Percentiles rank a stretch among this genome's conserved stretches.
These are phyloP conservation scores for Mycogone perniciosa DNA, from an alignment of 2,329 filamentous ascomycete species.

Conservation along the genomic window DNA sequence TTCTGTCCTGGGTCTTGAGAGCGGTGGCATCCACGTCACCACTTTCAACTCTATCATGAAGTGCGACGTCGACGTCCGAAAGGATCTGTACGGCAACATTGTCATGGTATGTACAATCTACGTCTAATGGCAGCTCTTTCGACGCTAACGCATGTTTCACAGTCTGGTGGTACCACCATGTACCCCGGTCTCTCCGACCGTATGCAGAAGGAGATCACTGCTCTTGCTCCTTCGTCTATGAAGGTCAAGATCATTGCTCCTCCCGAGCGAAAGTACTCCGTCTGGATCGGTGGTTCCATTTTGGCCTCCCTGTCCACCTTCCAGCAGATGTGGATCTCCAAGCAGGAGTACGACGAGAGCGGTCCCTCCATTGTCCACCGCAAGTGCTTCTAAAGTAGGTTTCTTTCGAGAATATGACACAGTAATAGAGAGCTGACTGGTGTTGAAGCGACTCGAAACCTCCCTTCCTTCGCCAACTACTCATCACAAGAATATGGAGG, in stretches of 20 bases:
- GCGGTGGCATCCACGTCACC: conserved; percentile 97
- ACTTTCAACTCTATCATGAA: conserved; percentile 99
- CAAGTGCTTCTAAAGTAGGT: conserved; percentile 98
- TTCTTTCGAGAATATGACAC: not conserved
- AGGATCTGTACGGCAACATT: conserved; percentile 99
- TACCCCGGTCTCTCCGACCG: conserved; percentile 99
- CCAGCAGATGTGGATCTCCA: conserved; percentile 99
- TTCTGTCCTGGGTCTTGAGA: conserved; percentile 95
- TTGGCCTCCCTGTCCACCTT: conserved; percentile 98
- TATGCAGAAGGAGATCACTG: conserved; percentile 99
- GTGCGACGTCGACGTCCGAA: conserved; percentile 99
- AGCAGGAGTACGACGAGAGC: conserved; percentile 99
- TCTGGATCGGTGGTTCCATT: conserved; percentile 99
- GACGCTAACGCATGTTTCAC: conserved; percentile 20
- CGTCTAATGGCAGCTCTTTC: not conserved
- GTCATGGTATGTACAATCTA: conserved; percentile 78
- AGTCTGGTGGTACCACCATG: conserved; percentile 99
- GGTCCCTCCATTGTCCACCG: conserved; percentile 98
- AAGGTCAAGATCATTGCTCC: conserved; percentile 99
- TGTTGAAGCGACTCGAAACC: conserved; percentile 22
- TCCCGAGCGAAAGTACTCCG: conserved; percentile 99
- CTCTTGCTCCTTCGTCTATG: conserved; percentile 98
- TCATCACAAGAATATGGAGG: conserved; percentile 39
- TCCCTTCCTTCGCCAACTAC: conserved; percentile 29
- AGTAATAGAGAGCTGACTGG: conserved; percentile 18